phyloP scores from a whole-genome alignment of 169 alveolate species.

The Neospora caninum region DNA sequence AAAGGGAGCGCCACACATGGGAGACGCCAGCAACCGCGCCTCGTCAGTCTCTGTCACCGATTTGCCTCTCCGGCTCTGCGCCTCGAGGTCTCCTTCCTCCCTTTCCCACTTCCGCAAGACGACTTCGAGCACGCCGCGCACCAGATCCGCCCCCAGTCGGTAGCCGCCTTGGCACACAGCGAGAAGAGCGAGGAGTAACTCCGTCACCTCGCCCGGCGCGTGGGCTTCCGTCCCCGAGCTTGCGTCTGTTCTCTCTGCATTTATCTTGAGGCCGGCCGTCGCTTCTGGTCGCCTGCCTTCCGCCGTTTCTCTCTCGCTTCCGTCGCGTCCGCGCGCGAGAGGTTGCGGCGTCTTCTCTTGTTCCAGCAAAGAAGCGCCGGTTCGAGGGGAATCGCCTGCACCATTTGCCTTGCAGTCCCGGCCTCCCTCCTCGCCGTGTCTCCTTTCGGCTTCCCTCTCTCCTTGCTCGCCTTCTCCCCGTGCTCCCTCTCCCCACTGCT shows the following conservation, averaged over 20 bases:
- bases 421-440: too few species aligned
- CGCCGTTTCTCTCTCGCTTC: background rate
- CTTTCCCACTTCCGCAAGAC: background rate
- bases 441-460: too few species aligned
- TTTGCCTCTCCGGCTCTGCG: background rate
- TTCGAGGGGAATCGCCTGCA: too few species aligned
- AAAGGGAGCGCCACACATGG: background rate
- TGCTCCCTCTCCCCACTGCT: too few species aligned
- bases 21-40: background rate
- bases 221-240: too few species aligned
- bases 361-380: too few species aligned
- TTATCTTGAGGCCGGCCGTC: background rate
- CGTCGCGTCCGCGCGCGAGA: background rate
- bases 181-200: background rate
- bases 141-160: background rate
- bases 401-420: too few species aligned
- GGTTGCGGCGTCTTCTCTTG: too few species aligned
- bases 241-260: too few species aligned
- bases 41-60: background rate
- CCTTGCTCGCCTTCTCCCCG: too few species aligned
- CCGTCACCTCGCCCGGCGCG: background rate
- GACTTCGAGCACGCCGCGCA: background rate
- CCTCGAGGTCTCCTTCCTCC: background rate
- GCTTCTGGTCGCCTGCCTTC: background rate
- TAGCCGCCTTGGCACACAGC: background rate